Percentiles rank a stretch among this genome's conserved stretches.
These are phyloP conservation scores for Thalassiosira mediterranea DNA, from an alignment of 352 stramenopile genomes.

Conservation along the genomic window DNA sequence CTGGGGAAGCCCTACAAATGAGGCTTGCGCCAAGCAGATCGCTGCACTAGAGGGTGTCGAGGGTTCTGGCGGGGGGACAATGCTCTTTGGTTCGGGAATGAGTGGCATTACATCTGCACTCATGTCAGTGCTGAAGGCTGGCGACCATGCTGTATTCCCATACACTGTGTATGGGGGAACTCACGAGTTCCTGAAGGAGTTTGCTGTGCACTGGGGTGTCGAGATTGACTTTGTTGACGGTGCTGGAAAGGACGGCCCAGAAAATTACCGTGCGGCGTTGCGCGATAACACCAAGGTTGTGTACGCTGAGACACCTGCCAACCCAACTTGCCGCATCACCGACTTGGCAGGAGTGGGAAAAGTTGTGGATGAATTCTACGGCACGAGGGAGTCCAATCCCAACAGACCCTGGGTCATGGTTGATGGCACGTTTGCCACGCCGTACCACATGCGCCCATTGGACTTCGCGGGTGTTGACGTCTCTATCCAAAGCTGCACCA, in stretches of 20 bases:
- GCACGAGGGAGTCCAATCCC: conserved; percentile 23
- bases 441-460: conserved; percentile 61
- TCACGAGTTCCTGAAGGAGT: conserved; percentile 62
- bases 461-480: conserved; percentile 57
- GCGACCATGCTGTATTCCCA: conserved; percentile 61
- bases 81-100: conserved; percentile 57
- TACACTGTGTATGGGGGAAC: conserved; percentile 72
- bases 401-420: conserved; percentile 54
- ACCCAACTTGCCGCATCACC: conserved; percentile 68
- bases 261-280: conserved; percentile 51
- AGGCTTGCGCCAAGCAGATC: conserved; percentile 55
- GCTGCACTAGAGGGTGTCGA: conserved; percentile 56
- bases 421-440: conserved; percentile 65
- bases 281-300: conserved; percentile 61
- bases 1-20: conserved; percentile 60
- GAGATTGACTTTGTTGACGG: conserved; percentile 63
- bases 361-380: conserved; percentile 51
- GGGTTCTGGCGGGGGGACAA: conserved; percentile 18
- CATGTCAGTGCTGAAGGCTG: conserved; percentile 47
- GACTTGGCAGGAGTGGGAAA: conserved; percentile 56
- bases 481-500: conserved; percentile 62
- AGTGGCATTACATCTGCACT: conserved; percentile 59
- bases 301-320: conserved; percentile 65
- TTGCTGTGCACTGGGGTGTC: conserved; percentile 58
- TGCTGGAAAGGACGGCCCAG: conserved; percentile 38